These are phyloP conservation scores for Cercospora sojina DNA, from an alignment of 2,329 filamentous ascomycete species.

Conservation along the genomic window DNA sequence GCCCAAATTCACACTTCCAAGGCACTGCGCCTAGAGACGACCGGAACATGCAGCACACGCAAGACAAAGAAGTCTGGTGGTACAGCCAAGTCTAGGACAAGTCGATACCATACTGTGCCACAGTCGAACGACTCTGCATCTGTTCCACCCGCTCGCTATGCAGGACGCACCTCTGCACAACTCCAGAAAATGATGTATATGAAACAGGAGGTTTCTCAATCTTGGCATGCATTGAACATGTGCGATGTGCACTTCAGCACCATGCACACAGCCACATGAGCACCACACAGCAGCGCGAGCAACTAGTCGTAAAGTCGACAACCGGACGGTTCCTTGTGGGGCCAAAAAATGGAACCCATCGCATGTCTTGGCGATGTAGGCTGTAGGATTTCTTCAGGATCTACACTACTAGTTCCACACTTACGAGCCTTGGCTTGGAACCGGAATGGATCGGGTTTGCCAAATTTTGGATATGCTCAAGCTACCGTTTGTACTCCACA, in stretches of 20 bases:
- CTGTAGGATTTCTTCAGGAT: slow-evolving; percentile 1
- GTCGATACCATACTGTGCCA: not conserved
- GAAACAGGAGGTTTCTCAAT: not conserved
- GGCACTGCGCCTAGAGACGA: not conserved
- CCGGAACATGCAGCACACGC: not conserved
- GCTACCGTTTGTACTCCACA: not conserved
- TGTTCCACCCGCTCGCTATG: not conserved
- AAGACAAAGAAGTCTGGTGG: not conserved
- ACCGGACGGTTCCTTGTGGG: not conserved
- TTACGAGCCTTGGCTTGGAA: slow-evolving; percentile 2
- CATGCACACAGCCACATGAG: not conserved
- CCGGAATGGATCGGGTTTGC: not conserved
- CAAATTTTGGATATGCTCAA: not conserved
- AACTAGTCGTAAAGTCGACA: not conserved
- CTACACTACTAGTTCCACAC: not conserved
- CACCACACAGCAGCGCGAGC: not conserved
- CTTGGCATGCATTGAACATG: not conserved
- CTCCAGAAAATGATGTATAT: not conserved
- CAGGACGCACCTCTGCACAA: not conserved
- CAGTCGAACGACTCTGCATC: not conserved
- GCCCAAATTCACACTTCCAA: not conserved
- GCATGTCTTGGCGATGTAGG: slow-evolving; percentile 4
- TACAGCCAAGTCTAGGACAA: not conserved
- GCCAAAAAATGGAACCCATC: not conserved
- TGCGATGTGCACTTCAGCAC: not conserved